Conservation (phyloP, 441 rosid genomes). For the Gossypium laxum region DNA sequence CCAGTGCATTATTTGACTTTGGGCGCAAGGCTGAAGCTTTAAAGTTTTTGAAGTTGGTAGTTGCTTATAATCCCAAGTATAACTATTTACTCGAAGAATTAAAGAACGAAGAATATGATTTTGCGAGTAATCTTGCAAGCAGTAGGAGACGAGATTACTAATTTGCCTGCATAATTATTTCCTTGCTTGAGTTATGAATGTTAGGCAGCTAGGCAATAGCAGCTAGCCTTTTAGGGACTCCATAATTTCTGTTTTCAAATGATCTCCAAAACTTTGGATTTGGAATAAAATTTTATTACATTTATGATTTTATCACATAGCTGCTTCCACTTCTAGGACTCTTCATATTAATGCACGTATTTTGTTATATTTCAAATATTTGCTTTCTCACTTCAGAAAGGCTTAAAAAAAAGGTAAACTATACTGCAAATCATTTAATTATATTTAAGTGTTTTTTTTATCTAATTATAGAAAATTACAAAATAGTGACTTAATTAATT, state of each 20-base stretch:
- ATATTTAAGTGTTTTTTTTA: too few species aligned
- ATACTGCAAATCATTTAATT: too few species aligned
- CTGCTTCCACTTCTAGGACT: too few species aligned
- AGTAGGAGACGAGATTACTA: slow-evolving; percentile 59
- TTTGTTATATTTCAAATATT: too few species aligned
- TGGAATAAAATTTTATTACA: not conserved
- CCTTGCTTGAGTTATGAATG: not conserved
- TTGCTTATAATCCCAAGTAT: slow-evolving; percentile 50
- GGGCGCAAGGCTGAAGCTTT: slow-evolving; percentile 70
- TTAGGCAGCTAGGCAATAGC: not conserved
- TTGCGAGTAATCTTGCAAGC: slow-evolving; percentile 42
- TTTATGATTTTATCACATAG: too few species aligned
- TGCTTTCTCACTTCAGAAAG: too few species aligned
- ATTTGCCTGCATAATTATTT: not conserved
- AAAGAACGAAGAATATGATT: slow-evolving; percentile 45
- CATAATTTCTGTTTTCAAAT: not conserved
- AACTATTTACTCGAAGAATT: slow-evolving; percentile 42
- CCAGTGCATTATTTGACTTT: slow-evolving; percentile 47
- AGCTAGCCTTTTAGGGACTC: not conserved
- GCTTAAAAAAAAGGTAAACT: too few species aligned
- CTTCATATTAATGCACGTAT: too few species aligned
- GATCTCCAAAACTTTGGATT: not conserved
- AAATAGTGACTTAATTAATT: too few species aligned
- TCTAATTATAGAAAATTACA: too few species aligned
- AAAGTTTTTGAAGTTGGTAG: slow-evolving; percentile 49